Evolutionary conservation across 2,329 filamentous ascomycete genomes (phyloP), one percentile per base, ranked within the genome.

Genomic region (Pseudocercospora pini-densiflorae): DNA sequence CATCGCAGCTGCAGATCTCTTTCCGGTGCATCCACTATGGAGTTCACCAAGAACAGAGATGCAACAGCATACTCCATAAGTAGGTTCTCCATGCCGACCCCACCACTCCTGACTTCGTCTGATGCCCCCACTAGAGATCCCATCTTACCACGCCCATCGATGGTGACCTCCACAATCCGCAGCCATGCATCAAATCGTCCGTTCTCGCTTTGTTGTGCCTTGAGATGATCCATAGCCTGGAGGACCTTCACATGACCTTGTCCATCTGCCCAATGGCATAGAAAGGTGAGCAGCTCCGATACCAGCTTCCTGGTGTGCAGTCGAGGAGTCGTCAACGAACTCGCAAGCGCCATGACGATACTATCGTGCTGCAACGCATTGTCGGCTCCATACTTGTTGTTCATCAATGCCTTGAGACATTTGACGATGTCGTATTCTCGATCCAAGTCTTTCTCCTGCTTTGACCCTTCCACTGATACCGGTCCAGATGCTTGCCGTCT

Each of bases 51-150:
- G 77, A 98, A 93, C 75, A 99, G 87, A 1, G 94, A 97, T 36
- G 94, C 92, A 58, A 98, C 92, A 45, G 94, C 94, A 77, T 99
- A 99, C 85, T 99, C 95, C 95, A 99, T 98, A 62, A 99, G 86
- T 75, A 97, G 84, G 80, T 98, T 98, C 86, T 99, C 95, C 90
- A 98, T 97, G 78, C 95, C 95, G 76, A 97, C 96, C 70, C 95
- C 95, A 71, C 95, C 95, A 75, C 92, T 97, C 73, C 95, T 91
- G 66, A 97, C 90, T 82, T 99, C 95, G 75, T 98, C 95, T 76
- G 93, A 97, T 33, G 95, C 95, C 71, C 95, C 95, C 29, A 99
- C 95, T 73, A 98, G 84, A 81, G 94, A 97, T 74, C 95, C 95
- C 93, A 99, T 97, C 86, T 98, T 99, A 74, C 95, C 95, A 76